A percentile compares a stretch with the other conserved stretches of the same genome.
phyloP scores from a whole-genome alignment of 768 basidiomycete genomes.

The Tricholomella constricta region DNA sequence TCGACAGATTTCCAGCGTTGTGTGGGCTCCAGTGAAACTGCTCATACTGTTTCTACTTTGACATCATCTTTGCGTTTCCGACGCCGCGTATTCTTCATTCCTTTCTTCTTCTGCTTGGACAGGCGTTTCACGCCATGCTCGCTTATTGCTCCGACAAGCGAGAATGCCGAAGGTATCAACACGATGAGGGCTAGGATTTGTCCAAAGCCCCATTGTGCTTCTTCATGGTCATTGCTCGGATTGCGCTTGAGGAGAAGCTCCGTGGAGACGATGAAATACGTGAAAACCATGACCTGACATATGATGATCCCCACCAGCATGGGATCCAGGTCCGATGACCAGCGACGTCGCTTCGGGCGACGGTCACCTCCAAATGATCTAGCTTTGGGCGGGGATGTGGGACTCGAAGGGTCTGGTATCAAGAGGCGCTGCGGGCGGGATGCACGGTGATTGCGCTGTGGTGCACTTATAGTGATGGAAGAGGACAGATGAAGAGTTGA shows the following conservation, averaged over 20 bases:
- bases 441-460: not conserved
- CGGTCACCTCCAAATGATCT: constrained; percentile 14
- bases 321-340: constrained; percentile 37
- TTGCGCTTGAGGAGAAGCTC: constrained; percentile 38
- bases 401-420: not conserved
- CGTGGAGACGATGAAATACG: constrained; percentile 42
- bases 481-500: not conserved
- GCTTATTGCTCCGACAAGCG: constrained; percentile 32
- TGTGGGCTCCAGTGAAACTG: no score
- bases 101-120: constrained; percentile 25
- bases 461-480: not conserved
- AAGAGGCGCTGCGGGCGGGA: not conserved
- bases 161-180: constrained; percentile 39
- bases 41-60: not conserved
- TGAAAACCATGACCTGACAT: constrained; percentile 37
- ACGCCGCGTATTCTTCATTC: not conserved
- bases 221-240: constrained; percentile 22
- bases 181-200: constrained; percentile 45
- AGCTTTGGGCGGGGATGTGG: not conserved
- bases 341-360: constrained; percentile 33
- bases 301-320: constrained; percentile 43
- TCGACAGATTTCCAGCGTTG: no score
- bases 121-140: constrained; percentile 33
- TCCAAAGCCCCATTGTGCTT: constrained; percentile 39
- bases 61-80: constrained; percentile 1